phyloP scores from a whole-genome alignment of 2,329 filamentous ascomycete species.

The Verticillium longisporum region DNA sequence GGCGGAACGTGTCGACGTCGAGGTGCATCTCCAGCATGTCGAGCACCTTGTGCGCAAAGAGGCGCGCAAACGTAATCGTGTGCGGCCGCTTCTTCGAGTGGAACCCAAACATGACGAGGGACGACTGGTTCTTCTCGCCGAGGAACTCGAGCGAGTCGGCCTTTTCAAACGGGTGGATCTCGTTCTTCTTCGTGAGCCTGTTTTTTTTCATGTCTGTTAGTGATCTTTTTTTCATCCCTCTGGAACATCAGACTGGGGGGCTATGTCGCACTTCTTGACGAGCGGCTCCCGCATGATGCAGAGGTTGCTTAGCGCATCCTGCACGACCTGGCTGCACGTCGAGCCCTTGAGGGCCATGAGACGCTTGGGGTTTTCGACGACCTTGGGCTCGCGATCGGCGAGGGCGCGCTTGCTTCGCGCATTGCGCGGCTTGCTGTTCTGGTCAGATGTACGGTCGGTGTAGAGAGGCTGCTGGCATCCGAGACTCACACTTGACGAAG shows the following conservation, averaged over 20 bases:
- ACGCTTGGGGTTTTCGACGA: slow-evolving; percentile 82
- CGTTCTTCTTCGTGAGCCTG: slow-evolving; percentile 89
- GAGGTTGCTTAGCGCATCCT: slow-evolving; percentile 80
- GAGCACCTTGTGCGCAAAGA: slow-evolving; percentile 79
- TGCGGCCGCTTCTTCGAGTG: slow-evolving; percentile 95
- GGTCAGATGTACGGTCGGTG: not conserved
- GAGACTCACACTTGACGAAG: slow-evolving; percentile 40
- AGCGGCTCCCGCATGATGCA: slow-evolving; percentile 78
- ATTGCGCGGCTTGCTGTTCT: slow-evolving; percentile 37
- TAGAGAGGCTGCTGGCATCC: not conserved
- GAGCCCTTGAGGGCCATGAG: slow-evolving; percentile 86
- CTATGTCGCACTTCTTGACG: slow-evolving; percentile 52
- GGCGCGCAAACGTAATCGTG: slow-evolving; percentile 73
- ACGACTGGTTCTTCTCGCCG: slow-evolving; percentile 90
- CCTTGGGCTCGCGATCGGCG: slow-evolving; percentile 86
- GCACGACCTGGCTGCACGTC: slow-evolving; percentile 72
- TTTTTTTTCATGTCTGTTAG: not conserved
- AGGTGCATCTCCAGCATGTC: slow-evolving; percentile 93
- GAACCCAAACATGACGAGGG: slow-evolving; percentile 74
- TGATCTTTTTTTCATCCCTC: too few relatives aligned
- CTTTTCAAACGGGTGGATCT: slow-evolving; percentile 91
- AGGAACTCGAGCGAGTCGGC: slow-evolving; percentile 87
- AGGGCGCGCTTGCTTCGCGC: slow-evolving; percentile 78
- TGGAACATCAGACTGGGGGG: not conserved
- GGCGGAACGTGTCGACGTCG: slow-evolving; percentile 65